A percentile compares a stretch with the other conserved stretches of the same genome.
Conservation (phyloP, 371 early-diverging fungal genomes). For the Actinomucor elegans region DNA sequence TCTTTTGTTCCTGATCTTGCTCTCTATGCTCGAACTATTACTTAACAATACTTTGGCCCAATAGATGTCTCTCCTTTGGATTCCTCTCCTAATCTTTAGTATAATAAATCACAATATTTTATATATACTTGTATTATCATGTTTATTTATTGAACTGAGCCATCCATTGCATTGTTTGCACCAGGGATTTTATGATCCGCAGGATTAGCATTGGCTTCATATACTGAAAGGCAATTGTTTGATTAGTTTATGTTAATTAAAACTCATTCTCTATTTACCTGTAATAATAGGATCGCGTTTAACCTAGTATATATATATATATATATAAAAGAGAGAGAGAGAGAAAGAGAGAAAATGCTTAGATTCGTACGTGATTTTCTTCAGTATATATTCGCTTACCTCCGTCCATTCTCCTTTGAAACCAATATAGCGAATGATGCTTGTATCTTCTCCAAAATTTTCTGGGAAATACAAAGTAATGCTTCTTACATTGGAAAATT, state of each 20-base stretch:
- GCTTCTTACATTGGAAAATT: slow-evolving; percentile 80
- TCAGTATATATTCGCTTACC: slow-evolving; percentile 35
- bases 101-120: not conserved
- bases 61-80: not conserved
- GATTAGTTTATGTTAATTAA: not conserved
- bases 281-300: slow-evolving; percentile 84
- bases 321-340: no score
- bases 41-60: no score
- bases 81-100: not conserved
- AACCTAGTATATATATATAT: slow-evolving; percentile 40
- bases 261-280: slow-evolving; percentile 3
- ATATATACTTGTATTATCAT: not conserved
- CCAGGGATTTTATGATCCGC: slow-evolving; percentile 77
- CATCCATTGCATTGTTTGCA: slow-evolving; percentile 30
- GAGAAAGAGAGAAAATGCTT: no score
- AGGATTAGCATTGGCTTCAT: slow-evolving; percentile 85
- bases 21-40: no score
- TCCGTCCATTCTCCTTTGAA: slow-evolving; percentile 91
- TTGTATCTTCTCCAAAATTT: slow-evolving; percentile 75
- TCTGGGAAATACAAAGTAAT: slow-evolving; percentile 82
- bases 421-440: slow-evolving; percentile 72
- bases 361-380: not conserved
- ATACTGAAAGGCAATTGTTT: slow-evolving; percentile 36
- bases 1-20: no score
- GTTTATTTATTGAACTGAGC: slow-evolving; percentile 42